Conservation (phyloP, 495 filamentous ascomycete species). For the Tetracladium marchalianum region DNA sequence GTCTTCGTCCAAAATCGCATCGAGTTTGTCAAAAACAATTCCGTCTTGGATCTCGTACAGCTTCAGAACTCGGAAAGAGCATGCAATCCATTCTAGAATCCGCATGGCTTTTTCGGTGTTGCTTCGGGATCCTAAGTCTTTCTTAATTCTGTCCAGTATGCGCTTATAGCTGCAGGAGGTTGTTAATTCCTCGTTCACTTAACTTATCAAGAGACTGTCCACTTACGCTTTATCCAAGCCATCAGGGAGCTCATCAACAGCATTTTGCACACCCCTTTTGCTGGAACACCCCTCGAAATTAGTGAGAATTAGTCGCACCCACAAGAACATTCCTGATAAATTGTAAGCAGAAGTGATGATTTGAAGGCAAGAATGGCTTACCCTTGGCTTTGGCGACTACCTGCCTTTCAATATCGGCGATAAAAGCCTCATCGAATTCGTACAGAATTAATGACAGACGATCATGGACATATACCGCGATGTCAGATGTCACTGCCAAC, state of each 20-base stretch:
- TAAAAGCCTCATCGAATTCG: neutral
- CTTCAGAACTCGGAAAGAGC: slow-evolving; percentile 4
- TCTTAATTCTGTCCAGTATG: slow-evolving; percentile 4
- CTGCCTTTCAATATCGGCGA: neutral
- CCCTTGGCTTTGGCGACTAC: slow-evolving; percentile 1
- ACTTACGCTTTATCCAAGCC: slow-evolving; percentile 3
- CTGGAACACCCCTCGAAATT: neutral
- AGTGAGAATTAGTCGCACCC: neutral
- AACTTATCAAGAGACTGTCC: neutral
- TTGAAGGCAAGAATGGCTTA: neutral
- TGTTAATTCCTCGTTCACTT: neutral
- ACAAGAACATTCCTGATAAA: slow-evolving; percentile 5
- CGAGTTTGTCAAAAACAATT: neutral
- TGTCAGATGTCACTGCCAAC: neutral
- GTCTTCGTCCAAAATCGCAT: slow-evolving; percentile 1
- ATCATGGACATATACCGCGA: neutral
- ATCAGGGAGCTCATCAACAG: neutral
- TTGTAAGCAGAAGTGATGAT: neutral
- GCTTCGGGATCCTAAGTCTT: neutral
- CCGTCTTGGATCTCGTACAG: slow-evolving; percentile 4
- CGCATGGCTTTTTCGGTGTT: neutral
- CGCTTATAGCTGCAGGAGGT: neutral
- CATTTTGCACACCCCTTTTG: neutral
- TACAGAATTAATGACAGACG: neutral
- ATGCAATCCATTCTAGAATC: slow-evolving; percentile 10